Evolutionary conservation across 495 filamentous ascomycete genomes (phyloP), one percentile per base, ranked within the genome.

Genomic region (Xylaria curta): DNA sequence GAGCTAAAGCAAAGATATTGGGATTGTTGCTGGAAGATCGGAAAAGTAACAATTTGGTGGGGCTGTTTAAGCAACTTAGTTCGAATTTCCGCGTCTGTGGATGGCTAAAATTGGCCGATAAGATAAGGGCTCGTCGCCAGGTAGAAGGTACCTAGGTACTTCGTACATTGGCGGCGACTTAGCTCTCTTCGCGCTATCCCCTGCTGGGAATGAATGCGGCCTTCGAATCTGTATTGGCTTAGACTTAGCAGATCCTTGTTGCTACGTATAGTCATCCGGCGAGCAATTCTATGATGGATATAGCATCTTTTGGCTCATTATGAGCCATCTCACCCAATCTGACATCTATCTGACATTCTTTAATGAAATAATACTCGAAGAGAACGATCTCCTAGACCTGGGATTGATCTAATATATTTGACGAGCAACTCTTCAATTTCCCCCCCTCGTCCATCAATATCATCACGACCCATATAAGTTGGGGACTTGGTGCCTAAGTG

Each of bases 11-110:
- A 51, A 66, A 71, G 33, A 24, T 58, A 44, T 65, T 21, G n/a
- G 42, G 44, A 59, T 49, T 21, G 47, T n/a, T 46, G 33, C 42
- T 1, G 13, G 31, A 68, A 66, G 66, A 38, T 72, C 10, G 28
- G 44, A 49, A 65, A 73, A 72, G 59, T 49, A 33, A 46, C 56
- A 24, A 33, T n/a, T 49, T 65, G 60, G 69, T 71, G 56, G 71
- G 53, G 65, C 31, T 54, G 47, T 66, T 66, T 66, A 4, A 44
- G 65, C 49, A 54, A 33, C n/a, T n/a, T 33, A 17, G 49, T 69
- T 73, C 46, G 74, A 73, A 61, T 76, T 72, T 51, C 58, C 33
- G 17, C 28, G 46, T 70, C 68, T 64, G 59, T 64, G 68, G 68
- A 54, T 51, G 46, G 60, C 49, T 33, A 33, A 68, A 68, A 40